phyloP scores from a whole-genome alignment of 768 basidiomycete species.

The Termitomyces sp. region DNA sequence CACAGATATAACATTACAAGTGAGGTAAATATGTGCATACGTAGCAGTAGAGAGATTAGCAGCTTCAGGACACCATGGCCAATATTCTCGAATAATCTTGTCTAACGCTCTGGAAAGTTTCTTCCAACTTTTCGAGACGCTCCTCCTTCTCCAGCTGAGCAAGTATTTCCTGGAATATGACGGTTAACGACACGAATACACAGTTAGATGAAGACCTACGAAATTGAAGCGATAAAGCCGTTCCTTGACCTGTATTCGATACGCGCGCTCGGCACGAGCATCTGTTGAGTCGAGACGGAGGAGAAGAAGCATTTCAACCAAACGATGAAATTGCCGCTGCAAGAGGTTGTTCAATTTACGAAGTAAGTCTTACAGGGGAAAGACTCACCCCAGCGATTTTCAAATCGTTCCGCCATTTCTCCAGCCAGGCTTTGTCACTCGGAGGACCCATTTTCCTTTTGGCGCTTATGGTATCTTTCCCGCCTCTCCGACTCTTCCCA shows the following conservation, averaged over 20 bases:
- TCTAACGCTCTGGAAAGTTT: conserved; percentile 83
- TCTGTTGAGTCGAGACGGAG: conserved; percentile 63
- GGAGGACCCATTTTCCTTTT: conserved; percentile 76
- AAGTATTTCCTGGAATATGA: conserved; percentile 66
- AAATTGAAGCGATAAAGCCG: conserved; percentile 93
- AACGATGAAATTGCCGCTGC: conserved; percentile 89
- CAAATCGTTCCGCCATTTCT: conserved; percentile 73
- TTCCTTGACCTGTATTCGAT: conserved; percentile 91
- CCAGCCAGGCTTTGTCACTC: conserved; percentile 68
- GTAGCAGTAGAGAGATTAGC: not conserved
- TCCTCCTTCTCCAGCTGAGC: conserved; percentile 86
- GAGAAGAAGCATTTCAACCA: conserved; percentile 88
- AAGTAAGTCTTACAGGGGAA: not conserved
- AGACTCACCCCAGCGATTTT: conserved; percentile 82
- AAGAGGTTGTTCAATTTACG: not conserved
- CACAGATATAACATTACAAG: not conserved
- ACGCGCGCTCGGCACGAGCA: conserved; percentile 49
- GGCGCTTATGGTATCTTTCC: conserved; percentile 8
- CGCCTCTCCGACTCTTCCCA: conserved; percentile 32
- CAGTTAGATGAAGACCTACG: conserved; percentile 39
- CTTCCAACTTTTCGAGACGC: conserved; percentile 82
- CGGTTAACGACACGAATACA: not conserved
- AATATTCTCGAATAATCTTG: conserved; percentile 86
- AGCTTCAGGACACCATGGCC: conserved; percentile 35
- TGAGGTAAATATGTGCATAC: not conserved